These are phyloP conservation scores for Lepidium aucheri DNA, from an alignment of 345 rosid species.

Conservation along the genomic window DNA sequence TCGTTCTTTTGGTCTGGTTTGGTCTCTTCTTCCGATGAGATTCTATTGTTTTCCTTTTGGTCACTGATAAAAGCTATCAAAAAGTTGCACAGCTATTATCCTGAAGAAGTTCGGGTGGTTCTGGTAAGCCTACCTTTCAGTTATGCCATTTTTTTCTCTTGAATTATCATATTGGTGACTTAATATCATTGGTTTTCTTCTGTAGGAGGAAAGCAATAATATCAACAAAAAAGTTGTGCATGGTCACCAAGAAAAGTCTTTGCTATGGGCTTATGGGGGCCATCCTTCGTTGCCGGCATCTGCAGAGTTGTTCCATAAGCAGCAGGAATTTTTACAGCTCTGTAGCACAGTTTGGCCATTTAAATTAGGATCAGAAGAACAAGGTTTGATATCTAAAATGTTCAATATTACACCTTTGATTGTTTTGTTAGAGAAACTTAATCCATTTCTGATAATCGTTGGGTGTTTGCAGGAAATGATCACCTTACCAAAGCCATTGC, in stretches of 20 bases:
- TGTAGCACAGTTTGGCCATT: constrained; percentile 63
- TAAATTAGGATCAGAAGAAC: constrained; percentile 26
- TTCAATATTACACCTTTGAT: constrained; percentile 11
- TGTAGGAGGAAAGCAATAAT: constrained; percentile 46
- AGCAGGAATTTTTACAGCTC: constrained; percentile 43
- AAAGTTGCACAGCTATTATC: constrained; percentile 43
- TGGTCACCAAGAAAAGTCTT: constrained; percentile 45
- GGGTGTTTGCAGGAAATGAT: constrained; percentile 35
- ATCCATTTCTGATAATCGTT: constrained; percentile 12
- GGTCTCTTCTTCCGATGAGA: constrained; percentile 39
- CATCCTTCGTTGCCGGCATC: constrained; percentile 73
- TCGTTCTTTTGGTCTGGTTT: constrained; percentile 57
- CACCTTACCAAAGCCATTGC: constrained; percentile 35
- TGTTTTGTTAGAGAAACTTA: constrained; percentile 1
- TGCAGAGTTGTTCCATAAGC: constrained; percentile 41
- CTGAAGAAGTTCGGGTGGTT: constrained; percentile 39
- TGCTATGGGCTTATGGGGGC: constrained; percentile 89
- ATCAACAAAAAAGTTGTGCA: constrained; percentile 36
- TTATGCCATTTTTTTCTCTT: background rate
- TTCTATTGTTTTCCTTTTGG: constrained; percentile 47
- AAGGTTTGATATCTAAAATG: constrained; percentile 36
- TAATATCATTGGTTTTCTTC: constrained; percentile 18
- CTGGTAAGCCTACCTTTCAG: constrained; percentile 41
- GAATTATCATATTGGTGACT: background rate
- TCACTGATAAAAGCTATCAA: constrained; percentile 54